phyloP scores from a whole-genome alignment of 2,329 filamentous ascomycete species.

The Penicillium aurantiogriseum region DNA sequence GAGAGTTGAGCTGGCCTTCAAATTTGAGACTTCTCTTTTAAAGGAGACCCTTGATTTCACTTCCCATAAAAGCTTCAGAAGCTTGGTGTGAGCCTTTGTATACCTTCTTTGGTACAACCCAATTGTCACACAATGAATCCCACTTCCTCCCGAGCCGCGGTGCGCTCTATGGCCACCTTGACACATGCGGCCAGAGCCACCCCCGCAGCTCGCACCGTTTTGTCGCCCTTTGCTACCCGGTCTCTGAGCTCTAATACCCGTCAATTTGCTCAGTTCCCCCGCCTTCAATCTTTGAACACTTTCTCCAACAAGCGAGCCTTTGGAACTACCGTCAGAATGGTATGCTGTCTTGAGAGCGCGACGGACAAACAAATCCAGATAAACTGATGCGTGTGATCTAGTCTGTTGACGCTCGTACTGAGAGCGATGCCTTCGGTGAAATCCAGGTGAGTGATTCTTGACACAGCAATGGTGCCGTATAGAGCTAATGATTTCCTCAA shows the following conservation, averaged over 20 bases:
- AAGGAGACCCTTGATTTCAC: constrained; percentile 5
- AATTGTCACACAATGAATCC: constrained; percentile 35
- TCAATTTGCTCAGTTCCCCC: constrained; percentile 34
- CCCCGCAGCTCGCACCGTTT: constrained; percentile 35
- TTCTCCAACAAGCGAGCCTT: constrained; percentile 35
- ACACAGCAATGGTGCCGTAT: not conserved
- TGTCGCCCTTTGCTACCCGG: constrained; percentile 28
- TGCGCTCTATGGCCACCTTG: constrained; percentile 38
- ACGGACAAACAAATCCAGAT: not conserved
- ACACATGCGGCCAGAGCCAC: constrained; percentile 38
- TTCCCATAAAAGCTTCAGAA: constrained; percentile 3
- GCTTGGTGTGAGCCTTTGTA: constrained; percentile 1
- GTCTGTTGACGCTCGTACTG: constrained; percentile 64
- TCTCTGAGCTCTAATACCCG: constrained; percentile 34
- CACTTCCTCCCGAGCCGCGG: constrained; percentile 37
- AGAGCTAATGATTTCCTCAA: constrained; percentile 16
- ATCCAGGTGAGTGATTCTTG: constrained; percentile 57
- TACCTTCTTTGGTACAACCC: constrained; percentile 11
- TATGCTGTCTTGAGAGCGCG: constrained; percentile 18
- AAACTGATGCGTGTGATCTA: constrained; percentile 19
- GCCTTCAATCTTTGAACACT: constrained; percentile 33
- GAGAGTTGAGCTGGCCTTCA: constrained; percentile 13
- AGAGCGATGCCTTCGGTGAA: constrained; percentile 97
- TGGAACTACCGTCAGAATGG: constrained; percentile 40
- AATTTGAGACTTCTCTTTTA: constrained; percentile 13